Base-by-base conservation (phyloP, 176 grass and related monocot species). In the Phoenix roebelenii region DNA sequence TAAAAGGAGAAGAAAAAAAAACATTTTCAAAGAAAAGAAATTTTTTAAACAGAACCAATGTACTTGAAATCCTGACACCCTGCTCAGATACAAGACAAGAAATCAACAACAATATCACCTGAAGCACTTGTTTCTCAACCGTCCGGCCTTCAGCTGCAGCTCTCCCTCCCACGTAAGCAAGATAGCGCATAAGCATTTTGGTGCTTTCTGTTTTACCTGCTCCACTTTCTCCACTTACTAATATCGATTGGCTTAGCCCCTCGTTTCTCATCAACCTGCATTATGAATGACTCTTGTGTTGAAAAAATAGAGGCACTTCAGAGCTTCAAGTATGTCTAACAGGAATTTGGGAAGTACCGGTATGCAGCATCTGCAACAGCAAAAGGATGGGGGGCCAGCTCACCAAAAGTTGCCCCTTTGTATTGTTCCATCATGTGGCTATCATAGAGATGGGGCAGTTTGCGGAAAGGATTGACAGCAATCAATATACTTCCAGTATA, bases 371-470 rank as follows among this genome's bases (percentile, higher is more conserved):
- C 93, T 59, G 93, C 93, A 64, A 97, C 73, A 12, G 93, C 93
- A 76, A 97, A 97, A 49, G 93, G 93, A 68, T 97, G 93, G 39
- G 93, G 93, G 12, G 78, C 88, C 73, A 97, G 83, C 76, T 97
- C 93, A 80, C 93, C 93, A 60, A 97, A 97, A 59, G 72, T 55
- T 12, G 93, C 84, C 54, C 93, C 93, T 75, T 97, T 97, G 63
- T 97, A 97, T 67, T 97, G 93, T 69, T 88, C 76, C 93, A 97
- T 97, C 93, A 97, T 97, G 72, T 97, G 93, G 63, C 74, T 80
- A 56, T 97, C 93, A 49, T 97, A 97, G 39, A 98, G 39, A 83
- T 98, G 93, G 59, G 93, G 93, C 52, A 98, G 68, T 69, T 88
- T 88, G 72, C 82, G 87, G 53, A 98, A 98, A 62, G 93, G 93